Conservation (phyloP, 306 rosid genomes). For the Fragaria vesca region DNA sequence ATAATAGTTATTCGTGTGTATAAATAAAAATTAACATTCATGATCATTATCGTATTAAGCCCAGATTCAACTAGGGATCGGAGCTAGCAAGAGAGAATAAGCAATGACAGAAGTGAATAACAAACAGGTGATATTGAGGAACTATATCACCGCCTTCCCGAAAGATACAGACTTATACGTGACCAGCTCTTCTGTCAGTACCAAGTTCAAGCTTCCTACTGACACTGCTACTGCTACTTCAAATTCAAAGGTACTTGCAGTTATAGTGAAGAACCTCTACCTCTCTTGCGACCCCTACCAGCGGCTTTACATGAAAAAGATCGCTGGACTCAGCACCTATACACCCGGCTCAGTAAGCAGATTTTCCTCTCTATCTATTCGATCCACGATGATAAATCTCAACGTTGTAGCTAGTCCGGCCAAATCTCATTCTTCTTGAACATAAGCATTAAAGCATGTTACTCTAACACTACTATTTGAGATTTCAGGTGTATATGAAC, state of each 20-base stretch:
- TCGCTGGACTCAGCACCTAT: background rate
- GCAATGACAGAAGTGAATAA: conserved; percentile 6
- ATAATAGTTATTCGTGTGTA: background rate
- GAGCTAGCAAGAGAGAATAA: background rate
- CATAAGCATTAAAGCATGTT: no score
- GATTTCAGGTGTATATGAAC: background rate
- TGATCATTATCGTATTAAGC: no score
- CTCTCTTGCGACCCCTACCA: conserved; percentile 20
- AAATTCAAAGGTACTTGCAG: background rate
- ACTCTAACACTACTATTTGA: no score
- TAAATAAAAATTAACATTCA: background rate
- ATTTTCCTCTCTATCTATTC: no score
- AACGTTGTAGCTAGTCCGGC: no score
- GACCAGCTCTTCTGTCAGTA: no score
- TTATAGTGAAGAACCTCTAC: conserved; percentile 16
- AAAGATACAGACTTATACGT: conserved; percentile 15
- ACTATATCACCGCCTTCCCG: background rate
- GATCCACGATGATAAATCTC: no score
- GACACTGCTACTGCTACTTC: background rate
- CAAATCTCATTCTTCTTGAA: no score
- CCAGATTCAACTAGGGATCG: background rate
- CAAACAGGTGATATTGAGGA: conserved; percentile 20
- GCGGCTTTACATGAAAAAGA: background rate
- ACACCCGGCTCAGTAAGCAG: conserved; percentile 11
- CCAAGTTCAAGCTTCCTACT: conserved; percentile 11